phyloP scores from a whole-genome alignment of 345 rosid genomes.

The Populus simonii region DNA sequence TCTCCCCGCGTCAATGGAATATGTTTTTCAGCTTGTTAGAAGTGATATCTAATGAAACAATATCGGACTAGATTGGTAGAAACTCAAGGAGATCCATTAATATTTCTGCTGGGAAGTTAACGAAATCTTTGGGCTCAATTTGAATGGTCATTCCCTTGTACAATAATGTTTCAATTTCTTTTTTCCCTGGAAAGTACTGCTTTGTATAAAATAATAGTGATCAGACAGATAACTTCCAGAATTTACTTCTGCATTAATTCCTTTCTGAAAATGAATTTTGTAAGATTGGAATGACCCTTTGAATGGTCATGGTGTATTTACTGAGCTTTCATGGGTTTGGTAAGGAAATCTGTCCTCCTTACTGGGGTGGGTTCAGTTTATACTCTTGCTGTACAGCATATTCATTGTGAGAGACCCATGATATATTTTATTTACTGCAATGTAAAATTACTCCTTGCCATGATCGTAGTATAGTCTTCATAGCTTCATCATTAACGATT shows the following conservation, averaged over 20 bases:
- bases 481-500: no score
- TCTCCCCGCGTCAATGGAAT: no score
- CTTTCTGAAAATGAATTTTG: constrained; percentile 11
- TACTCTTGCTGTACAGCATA: neutral
- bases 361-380: neutral
- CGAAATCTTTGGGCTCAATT: no score
- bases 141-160: no score
- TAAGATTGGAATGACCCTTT: constrained; percentile 14
- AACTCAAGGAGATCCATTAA: neutral
- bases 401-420: neutral
- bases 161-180: no score
- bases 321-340: neutral
- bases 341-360: neutral
- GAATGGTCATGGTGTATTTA: neutral
- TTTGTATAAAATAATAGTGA: constrained; percentile 25
- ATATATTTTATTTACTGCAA: neutral
- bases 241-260: constrained; percentile 27
- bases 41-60: neutral
- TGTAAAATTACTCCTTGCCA: no score
- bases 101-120: no score
- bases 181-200: neutral
- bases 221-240: constrained; percentile 36
- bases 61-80: neutral
- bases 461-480: no score
- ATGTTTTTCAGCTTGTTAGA: no score